Evolutionary conservation across 257 asterid species (phyloP).

Genomic region (Apocynum venetum): DNA sequence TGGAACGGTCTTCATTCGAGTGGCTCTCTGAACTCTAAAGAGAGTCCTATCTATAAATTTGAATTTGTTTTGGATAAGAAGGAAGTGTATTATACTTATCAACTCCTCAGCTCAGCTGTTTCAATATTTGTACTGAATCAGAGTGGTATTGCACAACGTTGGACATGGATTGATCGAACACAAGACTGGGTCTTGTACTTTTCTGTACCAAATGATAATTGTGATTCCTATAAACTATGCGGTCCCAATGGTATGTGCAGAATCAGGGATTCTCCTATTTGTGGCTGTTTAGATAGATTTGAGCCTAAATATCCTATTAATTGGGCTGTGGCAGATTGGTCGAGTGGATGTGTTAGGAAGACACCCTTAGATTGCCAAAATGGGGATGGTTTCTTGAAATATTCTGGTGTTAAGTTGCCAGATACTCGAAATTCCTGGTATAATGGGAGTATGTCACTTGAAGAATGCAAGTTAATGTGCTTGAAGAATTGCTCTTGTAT

Average conservation of each 20-base stretch:
- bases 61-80: conserved; percentile 19
- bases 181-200: conserved; percentile 26
- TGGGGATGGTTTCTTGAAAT: conserved; percentile 22
- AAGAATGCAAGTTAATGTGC: conserved; percentile 22
- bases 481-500: conserved; percentile 28
- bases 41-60: conserved; percentile 10
- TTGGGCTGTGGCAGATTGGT: conserved; percentile 27
- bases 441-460: conserved; percentile 14
- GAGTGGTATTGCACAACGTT: conserved; percentile 27
- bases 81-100: conserved; percentile 20
- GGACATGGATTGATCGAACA: conserved; percentile 26
- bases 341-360: conserved; percentile 20
- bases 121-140: conserved; percentile 20
- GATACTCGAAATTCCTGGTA: conserved; percentile 18
- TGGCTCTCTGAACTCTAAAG: conserved; percentile 21
- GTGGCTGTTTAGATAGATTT: conserved; percentile 23
- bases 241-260: conserved; percentile 29
- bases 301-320: conserved; percentile 19
- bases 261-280: conserved; percentile 15
- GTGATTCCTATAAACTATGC: conserved; percentile 24
- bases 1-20: conserved; percentile 39
- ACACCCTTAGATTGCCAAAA: conserved; percentile 13
- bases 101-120: conserved; percentile 12
- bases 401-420: conserved; percentile 28
- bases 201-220: conserved; percentile 18